Conservation (phyloP, 345 rosid genomes). For the Eucalyptus decipiens region DNA sequence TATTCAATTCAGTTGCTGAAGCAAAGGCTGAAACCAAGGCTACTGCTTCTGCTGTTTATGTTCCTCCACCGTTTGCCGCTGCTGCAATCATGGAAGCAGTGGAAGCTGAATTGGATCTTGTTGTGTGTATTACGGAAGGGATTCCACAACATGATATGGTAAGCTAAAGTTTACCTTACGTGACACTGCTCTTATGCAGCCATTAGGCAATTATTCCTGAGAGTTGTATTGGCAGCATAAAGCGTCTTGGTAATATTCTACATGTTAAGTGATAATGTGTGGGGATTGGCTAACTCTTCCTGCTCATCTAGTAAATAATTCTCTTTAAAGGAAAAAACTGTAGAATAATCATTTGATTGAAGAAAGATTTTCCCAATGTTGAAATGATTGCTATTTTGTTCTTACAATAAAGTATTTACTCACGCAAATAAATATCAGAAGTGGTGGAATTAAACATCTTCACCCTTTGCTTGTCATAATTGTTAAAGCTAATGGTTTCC, state of each 20-base stretch:
- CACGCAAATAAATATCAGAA: neutral
- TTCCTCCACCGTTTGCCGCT: constrained; percentile 96
- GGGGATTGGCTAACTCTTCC: neutral
- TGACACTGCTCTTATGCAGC: neutral
- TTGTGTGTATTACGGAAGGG: constrained; percentile 92
- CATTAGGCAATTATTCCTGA: neutral
- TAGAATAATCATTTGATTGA: neutral
- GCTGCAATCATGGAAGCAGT: constrained; percentile 93
- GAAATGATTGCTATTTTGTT: neutral
- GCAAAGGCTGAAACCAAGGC: constrained; percentile 94
- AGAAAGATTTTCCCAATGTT: neutral
- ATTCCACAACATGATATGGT: constrained; percentile 99
- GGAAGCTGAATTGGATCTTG: constrained; percentile 88
- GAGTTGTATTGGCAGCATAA: neutral
- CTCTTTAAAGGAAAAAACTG: neutral
- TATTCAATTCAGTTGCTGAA: constrained; percentile 85
- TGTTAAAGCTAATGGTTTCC: neutral
- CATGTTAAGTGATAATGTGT: neutral
- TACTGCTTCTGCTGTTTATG: constrained; percentile 87
- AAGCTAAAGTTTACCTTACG: neutral
- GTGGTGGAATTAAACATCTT: neutral
- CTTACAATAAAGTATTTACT: neutral
- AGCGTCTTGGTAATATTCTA: neutral
- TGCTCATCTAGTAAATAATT: neutral
- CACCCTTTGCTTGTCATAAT: neutral